Conservation (phyloP, 2,329 filamentous ascomycete species). For the Penicillium hesseltinei region DNA sequence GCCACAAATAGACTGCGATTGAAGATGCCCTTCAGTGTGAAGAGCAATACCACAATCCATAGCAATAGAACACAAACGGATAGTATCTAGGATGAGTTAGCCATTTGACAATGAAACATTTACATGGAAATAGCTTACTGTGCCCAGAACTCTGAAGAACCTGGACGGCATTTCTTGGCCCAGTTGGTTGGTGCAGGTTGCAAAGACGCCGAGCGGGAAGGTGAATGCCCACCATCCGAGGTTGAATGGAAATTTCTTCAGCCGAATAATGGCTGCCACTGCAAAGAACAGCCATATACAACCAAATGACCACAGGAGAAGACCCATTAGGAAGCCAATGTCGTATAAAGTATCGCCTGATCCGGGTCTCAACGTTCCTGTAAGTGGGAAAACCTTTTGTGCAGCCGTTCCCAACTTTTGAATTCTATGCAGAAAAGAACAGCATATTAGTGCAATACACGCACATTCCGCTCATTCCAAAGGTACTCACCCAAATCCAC, state of each 20-base stretch:
- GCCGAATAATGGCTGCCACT: background rate
- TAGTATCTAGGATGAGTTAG: background rate
- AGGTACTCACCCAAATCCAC: background rate
- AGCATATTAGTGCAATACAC: background rate
- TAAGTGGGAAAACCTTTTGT: background rate
- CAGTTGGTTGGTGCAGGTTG: background rate
- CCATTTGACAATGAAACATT: background rate
- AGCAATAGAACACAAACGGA: background rate
- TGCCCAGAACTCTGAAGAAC: background rate
- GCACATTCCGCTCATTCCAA: no score
- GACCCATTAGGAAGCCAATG: background rate
- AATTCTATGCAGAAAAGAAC: background rate
- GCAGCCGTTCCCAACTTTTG: background rate
- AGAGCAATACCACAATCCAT: background rate
- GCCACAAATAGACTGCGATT: background rate
- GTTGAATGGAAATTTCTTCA: background rate
- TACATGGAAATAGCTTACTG: background rate
- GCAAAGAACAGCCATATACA: background rate
- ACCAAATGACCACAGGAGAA: background rate
- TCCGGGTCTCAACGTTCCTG: background rate
- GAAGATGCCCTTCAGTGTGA: background rate
- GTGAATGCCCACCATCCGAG: constrained; percentile 2
- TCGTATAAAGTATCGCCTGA: background rate
- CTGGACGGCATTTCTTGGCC: background rate
- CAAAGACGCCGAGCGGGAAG: background rate